Evolutionary conservation across 345 rosid genomes (phyloP).

Genomic region (Eucalyptus polyanthemos): DNA sequence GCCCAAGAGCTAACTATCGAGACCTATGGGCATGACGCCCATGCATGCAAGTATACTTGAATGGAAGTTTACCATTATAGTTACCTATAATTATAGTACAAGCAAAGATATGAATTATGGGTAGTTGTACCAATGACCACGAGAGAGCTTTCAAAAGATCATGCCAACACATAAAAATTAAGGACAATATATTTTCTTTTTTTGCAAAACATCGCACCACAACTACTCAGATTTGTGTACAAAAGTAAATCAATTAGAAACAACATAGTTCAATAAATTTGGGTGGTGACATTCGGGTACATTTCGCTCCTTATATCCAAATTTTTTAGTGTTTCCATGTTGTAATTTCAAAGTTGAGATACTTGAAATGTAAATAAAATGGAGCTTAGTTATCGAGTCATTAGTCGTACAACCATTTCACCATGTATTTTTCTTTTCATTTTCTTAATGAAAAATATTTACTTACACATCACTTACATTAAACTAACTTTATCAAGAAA

Average conservation of each 20-base stretch:
- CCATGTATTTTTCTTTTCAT: neutral
- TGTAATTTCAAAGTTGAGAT: neutral
- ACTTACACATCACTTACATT: accelerated
- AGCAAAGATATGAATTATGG: neutral
- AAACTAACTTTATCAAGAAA: accelerated
- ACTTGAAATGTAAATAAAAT: neutral
- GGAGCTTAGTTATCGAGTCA: neutral
- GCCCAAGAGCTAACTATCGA: neutral
- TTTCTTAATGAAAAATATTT: neutral
- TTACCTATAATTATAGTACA: neutral
- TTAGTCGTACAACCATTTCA: accelerated
- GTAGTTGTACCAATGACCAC: no score
- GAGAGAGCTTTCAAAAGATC: no score
- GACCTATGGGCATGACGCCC: neutral
- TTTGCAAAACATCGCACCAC: accelerated
- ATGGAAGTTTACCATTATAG: neutral
- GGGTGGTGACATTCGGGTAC: accelerated
- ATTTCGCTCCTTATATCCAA: neutral
- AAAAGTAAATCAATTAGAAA: neutral
- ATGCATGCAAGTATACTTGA: neutral
- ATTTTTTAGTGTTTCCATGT: accelerated
- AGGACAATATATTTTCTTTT: neutral
- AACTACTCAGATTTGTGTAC: neutral
- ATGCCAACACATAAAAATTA: neutral
- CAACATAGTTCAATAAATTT: accelerated